These are phyloP conservation scores for Casuarina equisetifolia DNA, from an alignment of 306 rosid genomes.

Conservation along the genomic window DNA sequence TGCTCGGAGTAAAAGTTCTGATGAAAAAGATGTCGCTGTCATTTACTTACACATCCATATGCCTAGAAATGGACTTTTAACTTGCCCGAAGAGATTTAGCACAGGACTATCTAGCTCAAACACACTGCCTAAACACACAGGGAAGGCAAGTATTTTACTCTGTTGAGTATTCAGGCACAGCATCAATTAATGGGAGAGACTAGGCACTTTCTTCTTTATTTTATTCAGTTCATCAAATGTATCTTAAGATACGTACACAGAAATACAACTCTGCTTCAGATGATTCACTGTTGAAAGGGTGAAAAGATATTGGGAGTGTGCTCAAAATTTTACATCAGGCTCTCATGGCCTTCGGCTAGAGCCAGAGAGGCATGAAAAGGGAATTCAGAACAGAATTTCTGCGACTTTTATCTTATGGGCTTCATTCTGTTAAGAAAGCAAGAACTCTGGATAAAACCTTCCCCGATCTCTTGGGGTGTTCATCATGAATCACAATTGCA, in stretches of 20 bases:
- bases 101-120: background rate
- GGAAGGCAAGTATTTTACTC: background rate
- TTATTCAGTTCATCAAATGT: background rate
- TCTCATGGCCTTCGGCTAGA: background rate
- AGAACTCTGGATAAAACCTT: background rate
- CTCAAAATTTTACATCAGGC: background rate
- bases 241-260: conserved; percentile 9
- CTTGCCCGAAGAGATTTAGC: background rate
- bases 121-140: background rate
- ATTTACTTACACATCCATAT: background rate
- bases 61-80: background rate
- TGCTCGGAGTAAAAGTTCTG: background rate
- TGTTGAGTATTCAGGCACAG: background rate
- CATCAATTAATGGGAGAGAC: background rate
- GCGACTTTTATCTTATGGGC: background rate
- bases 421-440: background rate
- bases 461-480: background rate
- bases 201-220: background rate
- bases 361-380: background rate
- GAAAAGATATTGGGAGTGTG: background rate
- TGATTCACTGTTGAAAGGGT: background rate
- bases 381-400: background rate
- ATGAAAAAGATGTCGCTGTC: background rate
- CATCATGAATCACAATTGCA: conserved; percentile 3
- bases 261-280: background rate